Base-by-base conservation (phyloP, 2,329 filamentous ascomycete species). In the Cercospora sesami region DNA sequence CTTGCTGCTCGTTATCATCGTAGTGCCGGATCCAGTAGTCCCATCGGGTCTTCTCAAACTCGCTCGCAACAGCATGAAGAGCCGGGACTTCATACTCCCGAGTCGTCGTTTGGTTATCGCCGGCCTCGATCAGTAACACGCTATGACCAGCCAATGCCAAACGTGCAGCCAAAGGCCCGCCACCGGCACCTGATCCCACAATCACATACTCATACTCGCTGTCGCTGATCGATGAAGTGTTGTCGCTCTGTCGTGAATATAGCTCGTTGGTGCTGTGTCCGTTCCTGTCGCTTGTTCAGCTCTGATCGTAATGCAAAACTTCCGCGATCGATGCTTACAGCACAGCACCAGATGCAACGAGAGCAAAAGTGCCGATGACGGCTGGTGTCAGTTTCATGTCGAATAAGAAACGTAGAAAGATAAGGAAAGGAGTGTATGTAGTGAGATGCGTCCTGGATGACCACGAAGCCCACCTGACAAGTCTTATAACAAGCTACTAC, bases 21-120 rank as follows among this genome's bases (percentile, higher is more conserved):
- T 89, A 89, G 76, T 90, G 87, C 57, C 83, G 83, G n/a, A 89
- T 86, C 70, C 85, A 90, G 78, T 86, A 90, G 76, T 88, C 85
- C 88, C 88, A 90, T 57, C 82, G 81, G 26, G 81, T 80, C 68
- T 89, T 85, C 73, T 89, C 85, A 10, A 85, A 86, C 1, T 67
- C 65, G 12, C 42, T 55, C 14, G 65, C 31, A 84, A 82, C 21
- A 82, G 80, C 59, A 83, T 84, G 83, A 73, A 86, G 83, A 1
- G 85, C 83, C 6, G 87, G 86, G 5, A 88, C 82, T 9, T 84
- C 82, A 69, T 86, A 83, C 73, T 86, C 83, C 68, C 80, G 76
- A 39, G 80, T 79, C 64, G 81, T 79, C 18, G 82, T 84, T 68
- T 87, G 83, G 72, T 89, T 87, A 68, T 86, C 85, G 61, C 86